phyloP scores from a whole-genome alignment of 345 rosid genomes.

The Populus nigra region DNA sequence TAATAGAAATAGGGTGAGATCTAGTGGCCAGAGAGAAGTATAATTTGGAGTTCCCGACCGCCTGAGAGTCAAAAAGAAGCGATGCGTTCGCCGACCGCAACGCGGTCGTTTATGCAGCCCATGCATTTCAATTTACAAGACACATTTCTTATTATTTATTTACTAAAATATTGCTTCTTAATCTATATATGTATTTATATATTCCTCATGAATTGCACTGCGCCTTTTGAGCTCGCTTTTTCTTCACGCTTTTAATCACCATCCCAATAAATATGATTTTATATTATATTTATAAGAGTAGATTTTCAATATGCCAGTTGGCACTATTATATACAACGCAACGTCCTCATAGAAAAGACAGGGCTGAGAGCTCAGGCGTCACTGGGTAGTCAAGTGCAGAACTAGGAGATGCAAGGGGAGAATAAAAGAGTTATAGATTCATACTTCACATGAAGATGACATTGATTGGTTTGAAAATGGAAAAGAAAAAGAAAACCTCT shows the following conservation, averaged over 20 bases:
- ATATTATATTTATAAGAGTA: not conserved
- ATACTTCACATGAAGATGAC: not conserved
- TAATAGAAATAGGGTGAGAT: not conserved
- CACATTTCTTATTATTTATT: not conserved
- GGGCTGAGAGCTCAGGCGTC: not conserved
- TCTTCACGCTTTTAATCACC: conserved; percentile 35
- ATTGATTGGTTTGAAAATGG: conserved; percentile 15
- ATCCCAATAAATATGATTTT: conserved; percentile 18
- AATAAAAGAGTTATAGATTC: not conserved
- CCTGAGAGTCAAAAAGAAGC: conserved; percentile 53
- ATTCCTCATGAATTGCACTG: too few species aligned
- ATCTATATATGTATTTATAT: not conserved
- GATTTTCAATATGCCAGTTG: not conserved
- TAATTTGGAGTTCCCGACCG: conserved; percentile 2
- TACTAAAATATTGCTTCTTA: not conserved
- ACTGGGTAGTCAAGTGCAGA: not conserved
- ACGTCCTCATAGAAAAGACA: not conserved
- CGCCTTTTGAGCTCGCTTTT: conserved; percentile 25
- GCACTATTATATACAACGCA: not conserved
- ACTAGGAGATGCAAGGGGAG: not conserved
- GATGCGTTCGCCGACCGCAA: conserved; percentile 76
- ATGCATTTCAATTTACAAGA: conserved; percentile 67
- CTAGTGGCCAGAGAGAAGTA: not conserved
- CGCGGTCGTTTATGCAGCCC: conserved; percentile 62
- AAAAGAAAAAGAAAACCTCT: not conserved